Base-by-base conservation (phyloP, 352 stramenopile species). In the Pythium catenulatum region DNA sequence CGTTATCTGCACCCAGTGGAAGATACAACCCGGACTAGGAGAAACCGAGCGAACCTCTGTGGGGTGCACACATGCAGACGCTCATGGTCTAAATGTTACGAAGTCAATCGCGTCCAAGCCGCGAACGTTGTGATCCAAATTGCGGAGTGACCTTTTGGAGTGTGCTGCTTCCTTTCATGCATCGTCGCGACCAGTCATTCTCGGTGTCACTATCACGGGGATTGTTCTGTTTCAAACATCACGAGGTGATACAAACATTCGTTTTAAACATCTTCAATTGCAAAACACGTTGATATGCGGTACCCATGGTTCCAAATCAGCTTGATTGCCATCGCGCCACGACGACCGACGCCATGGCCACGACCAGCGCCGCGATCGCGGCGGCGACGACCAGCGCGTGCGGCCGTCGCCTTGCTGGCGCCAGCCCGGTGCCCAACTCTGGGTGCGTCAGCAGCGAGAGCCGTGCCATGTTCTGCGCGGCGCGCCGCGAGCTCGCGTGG, bases 11-110 rank as follows among this genome's bases (percentile, higher is more conserved):
- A 93, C 91, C 90, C 87, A 91, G 50, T 75, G 66, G 78, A 89
- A 89, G 93, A 93, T 79, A 93, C 87, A 87, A 74, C 68, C 79
- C 89, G 56, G 74, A 90, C 87, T n/a, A n/a, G 89, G 36, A 58
- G 39, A 84, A 54, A 86, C 78, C 73, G 30, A 70, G 86, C 81
- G 89, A 90, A 91, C 90, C 91, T 95, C 91, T 95, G 91, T 95
- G 91, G 89, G 90, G 89, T 93, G 91, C 90, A 61, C 52, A 61
- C 27, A 61, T 61, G 9, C 19, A 61, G 11, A 19, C 43, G 43
- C 19, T 19, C 43, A 50, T n/a, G n/a, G n/a, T n/a, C n/a, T n/a
- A n/a, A n/a, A n/a, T n/a, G n/a, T n/a, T n/a, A n/a, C n/a, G n/a
- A n/a, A n/a, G n/a, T n/a, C n/a, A n/a, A n/a, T n/a, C 43, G 11